phyloP scores from a whole-genome alignment of 192 early-diverging fungal species.

The Backusella morwellensis region DNA sequence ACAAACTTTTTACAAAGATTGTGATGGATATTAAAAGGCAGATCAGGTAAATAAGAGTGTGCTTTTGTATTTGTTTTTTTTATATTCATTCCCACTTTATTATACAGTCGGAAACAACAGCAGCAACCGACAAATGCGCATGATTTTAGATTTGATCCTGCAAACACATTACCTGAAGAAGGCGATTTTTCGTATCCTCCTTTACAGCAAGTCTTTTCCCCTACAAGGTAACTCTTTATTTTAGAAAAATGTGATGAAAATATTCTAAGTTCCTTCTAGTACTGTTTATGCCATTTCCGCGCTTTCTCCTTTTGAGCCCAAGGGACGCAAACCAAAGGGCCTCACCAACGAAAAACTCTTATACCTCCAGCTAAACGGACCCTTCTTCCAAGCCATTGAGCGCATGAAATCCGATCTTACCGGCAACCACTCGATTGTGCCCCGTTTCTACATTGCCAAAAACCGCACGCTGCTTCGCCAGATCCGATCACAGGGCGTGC shows the following conservation, averaged over 20 bases:
- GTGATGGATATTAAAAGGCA: slow-evolving; percentile 25
- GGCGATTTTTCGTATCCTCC: slow-evolving; percentile 32
- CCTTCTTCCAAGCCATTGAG: slow-evolving; percentile 31
- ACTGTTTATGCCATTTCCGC: slow-evolving; percentile 27
- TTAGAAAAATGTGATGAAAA: no score
- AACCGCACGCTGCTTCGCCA: slow-evolving; percentile 38
- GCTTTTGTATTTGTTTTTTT: neutral
- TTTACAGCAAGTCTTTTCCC: slow-evolving; percentile 22
- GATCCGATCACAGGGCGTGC: slow-evolving; percentile 22
- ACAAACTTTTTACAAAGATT: slow-evolving; percentile 27
- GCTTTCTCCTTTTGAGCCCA: slow-evolving; percentile 26
- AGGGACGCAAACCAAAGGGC: slow-evolving; percentile 26
- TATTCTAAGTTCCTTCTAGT: neutral
- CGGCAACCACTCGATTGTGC: slow-evolving; percentile 22
- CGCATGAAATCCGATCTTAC: slow-evolving; percentile 21
- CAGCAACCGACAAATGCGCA: neutral
- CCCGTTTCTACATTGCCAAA: slow-evolving; percentile 37
- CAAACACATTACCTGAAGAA: slow-evolving; percentile 28
- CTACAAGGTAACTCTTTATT: slow-evolving; percentile 12
- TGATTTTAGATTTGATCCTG: slow-evolving; percentile 26
- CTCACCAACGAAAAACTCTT: slow-evolving; percentile 29
- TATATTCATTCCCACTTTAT: neutral
- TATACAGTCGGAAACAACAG: slow-evolving; percentile 5
- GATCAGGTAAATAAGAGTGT: slow-evolving; percentile 9
- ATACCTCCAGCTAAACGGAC: slow-evolving; percentile 27